Conservation (phyloP, 441 rosid species). For the Populus hybrid region DNA sequence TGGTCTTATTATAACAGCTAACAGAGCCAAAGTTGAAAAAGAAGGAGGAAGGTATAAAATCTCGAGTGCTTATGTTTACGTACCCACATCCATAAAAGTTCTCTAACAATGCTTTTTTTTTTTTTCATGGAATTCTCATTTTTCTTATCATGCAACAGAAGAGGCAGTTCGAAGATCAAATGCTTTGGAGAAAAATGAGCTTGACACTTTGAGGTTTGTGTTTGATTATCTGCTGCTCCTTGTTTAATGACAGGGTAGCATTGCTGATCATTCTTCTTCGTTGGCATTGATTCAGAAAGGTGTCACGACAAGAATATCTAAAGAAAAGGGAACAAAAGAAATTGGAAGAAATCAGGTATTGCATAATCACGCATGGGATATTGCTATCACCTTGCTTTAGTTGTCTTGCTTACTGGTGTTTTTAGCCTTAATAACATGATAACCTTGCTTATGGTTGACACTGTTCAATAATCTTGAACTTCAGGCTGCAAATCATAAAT, state of each 20-base stretch:
- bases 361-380: background rate
- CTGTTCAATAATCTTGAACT: conserved; percentile 2
- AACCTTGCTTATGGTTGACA: background rate
- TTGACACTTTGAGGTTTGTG: conserved; percentile 62
- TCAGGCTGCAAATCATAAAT: background rate
- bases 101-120: background rate
- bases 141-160: conserved; percentile 40
- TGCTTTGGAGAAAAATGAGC: conserved; percentile 63
- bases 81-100: background rate
- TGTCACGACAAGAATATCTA: conserved; percentile 69
- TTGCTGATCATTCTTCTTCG: conserved; percentile 7
- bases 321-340: conserved; percentile 36
- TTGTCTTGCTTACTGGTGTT: conserved; percentile 7
- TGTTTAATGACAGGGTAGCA: background rate
- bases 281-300: conserved; percentile 50
- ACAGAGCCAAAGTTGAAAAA: conserved; percentile 68
- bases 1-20: conserved; percentile 46
- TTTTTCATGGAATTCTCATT: background rate
- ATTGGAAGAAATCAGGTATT: conserved; percentile 50
- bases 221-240: conserved; percentile 1
- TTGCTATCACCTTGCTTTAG: conserved; percentile 1
- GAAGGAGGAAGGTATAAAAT: conserved; percentile 78
- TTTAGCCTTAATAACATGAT: background rate
- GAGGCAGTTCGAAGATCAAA: conserved; percentile 69
- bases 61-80: conserved; percentile 11